A percentile compares a stretch with the other conserved stretches of the same genome.
Evolutionary conservation across 768 basidiomycete species (phyloP).

Genomic region (Lactifluus echinatus): DNA sequence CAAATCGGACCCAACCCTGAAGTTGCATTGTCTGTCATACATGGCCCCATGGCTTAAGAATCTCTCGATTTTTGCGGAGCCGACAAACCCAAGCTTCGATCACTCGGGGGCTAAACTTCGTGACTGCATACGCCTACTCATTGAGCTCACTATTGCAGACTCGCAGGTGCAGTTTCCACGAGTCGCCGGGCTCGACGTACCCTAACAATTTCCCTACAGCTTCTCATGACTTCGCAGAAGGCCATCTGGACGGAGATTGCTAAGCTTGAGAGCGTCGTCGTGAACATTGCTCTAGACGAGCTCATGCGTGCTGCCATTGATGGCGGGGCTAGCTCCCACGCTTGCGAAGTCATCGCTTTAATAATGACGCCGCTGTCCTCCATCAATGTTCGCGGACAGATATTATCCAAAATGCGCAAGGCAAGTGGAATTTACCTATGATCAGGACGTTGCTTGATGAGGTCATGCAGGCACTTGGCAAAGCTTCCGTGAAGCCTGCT

Average conservation of each 20-base stretch:
- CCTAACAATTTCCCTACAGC: constrained; percentile 29
- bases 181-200: neutral
- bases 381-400: constrained; percentile 66
- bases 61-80: constrained; percentile 59
- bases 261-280: constrained; percentile 53
- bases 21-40: constrained; percentile 69
- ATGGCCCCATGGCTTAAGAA: constrained; percentile 88
- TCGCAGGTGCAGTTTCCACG: constrained; percentile 44
- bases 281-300: constrained; percentile 74
- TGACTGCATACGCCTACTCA: constrained; percentile 71
- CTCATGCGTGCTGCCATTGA: constrained; percentile 76
- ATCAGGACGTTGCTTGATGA: neutral
- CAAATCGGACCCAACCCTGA: constrained; percentile 40
- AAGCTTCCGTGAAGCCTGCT: constrained; percentile 57
- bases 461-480: constrained; percentile 52
- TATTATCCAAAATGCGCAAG: constrained; percentile 74
- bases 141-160: constrained; percentile 65
- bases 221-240: constrained; percentile 58
- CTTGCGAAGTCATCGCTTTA: constrained; percentile 69
- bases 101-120: constrained; percentile 66
- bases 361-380: constrained; percentile 68
- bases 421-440: constrained; percentile 30
- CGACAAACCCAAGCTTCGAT: constrained; percentile 58
- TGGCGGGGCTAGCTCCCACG: constrained; percentile 63
- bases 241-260: constrained; percentile 73